phyloP scores from a whole-genome alignment of 2,329 filamentous ascomycete species.

The Aspergillus pseudoterreus region DNA sequence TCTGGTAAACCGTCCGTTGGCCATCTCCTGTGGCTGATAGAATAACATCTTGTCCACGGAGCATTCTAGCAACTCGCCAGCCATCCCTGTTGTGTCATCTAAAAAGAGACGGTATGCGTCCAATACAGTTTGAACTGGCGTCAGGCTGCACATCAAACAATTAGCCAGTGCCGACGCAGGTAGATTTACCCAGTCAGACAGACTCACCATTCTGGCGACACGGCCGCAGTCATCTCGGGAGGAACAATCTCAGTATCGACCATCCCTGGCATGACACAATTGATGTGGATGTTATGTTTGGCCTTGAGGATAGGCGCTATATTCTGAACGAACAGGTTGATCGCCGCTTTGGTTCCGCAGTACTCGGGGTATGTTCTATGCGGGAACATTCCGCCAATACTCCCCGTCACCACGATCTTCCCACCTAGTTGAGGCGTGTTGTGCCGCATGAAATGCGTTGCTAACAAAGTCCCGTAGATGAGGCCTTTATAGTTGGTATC shows the following conservation, averaged over 20 bases:
- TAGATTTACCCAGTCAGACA: neutral
- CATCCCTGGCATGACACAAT: conserved; percentile 47
- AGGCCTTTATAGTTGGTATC: conserved; percentile 53
- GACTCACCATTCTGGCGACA: conserved; percentile 30
- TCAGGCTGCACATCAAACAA: conserved; percentile 24
- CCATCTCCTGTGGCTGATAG: conserved; percentile 33
- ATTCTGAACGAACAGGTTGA: conserved; percentile 41
- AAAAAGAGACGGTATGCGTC: conserved; percentile 46
- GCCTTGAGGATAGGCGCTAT: conserved; percentile 37
- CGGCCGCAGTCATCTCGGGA: conserved; percentile 42
- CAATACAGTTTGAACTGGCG: conserved; percentile 44
- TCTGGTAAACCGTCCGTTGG: conserved; percentile 42
- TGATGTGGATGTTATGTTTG: conserved; percentile 49
- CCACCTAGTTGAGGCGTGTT: conserved; percentile 41
- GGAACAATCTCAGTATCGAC: conserved; percentile 47
- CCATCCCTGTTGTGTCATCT: conserved; percentile 39
- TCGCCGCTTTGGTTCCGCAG: conserved; percentile 50
- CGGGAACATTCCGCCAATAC: conserved; percentile 44
- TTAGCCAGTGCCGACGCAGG: too few species aligned
- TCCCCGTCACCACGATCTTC: conserved; percentile 44
- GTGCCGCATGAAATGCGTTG: conserved; percentile 53
- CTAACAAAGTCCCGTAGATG: conserved; percentile 48
- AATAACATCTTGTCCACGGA: conserved; percentile 41
- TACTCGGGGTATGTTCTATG: conserved; percentile 48
- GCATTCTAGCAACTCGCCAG: conserved; percentile 46